Conservation (phyloP, 164 flowering plant genomes). For the Akebia trifoliata region DNA sequence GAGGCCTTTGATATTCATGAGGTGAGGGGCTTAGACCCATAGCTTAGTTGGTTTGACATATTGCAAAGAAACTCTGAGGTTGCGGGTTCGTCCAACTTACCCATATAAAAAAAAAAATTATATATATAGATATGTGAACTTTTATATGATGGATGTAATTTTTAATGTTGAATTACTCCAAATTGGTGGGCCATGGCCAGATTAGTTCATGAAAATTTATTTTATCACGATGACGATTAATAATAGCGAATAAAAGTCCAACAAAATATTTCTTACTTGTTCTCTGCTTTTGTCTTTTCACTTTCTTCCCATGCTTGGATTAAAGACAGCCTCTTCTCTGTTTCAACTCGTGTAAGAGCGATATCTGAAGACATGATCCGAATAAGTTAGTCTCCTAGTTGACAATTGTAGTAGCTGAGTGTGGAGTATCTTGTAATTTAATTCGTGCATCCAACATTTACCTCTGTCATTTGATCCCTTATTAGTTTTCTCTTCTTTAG, state of each 20-base stretch:
- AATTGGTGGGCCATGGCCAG: neutral
- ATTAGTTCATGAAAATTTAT: neutral
- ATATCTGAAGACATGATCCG: slow-evolving; percentile 40
- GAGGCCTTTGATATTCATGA: neutral
- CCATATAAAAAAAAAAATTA: too few relatives aligned
- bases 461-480: slow-evolving; percentile 72
- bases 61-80: too few relatives aligned
- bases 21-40: too few relatives aligned
- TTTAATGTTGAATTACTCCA: neutral
- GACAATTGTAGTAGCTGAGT: neutral
- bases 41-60: too few relatives aligned
- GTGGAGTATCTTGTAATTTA: neutral
- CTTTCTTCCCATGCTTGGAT: slow-evolving; percentile 94
- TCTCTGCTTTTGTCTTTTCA: slow-evolving; percentile 74
- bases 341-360: slow-evolving; percentile 60
- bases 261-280: slow-evolving; percentile 55
- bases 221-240: neutral
- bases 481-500: slow-evolving; percentile 37
- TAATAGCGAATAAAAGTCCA: neutral
- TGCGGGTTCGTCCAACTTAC: too few relatives aligned
- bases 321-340: slow-evolving; percentile 66
- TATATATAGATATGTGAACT: too few relatives aligned
- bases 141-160: too few relatives aligned
- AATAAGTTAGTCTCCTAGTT: neutral
- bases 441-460: slow-evolving; percentile 18